Base-by-base conservation (phyloP, 2,329 filamentous ascomycete genomes). In the Pyrenochaeta sp. region DNA sequence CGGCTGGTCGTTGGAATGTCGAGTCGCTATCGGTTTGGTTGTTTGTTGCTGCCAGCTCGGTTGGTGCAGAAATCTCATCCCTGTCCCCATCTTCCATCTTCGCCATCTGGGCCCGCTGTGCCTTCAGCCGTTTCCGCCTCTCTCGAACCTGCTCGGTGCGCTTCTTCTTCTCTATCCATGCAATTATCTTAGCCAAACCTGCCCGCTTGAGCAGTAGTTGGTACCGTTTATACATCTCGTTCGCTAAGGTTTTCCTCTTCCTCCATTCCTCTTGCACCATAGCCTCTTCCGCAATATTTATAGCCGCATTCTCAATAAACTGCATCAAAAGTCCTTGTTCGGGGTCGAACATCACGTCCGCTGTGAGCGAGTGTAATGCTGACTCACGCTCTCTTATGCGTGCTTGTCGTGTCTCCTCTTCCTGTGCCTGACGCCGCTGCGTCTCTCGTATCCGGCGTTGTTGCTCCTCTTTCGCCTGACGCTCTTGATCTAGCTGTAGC, bases 291-390 rank as follows among this genome's bases (percentile, higher is more conserved):
- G 79, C 73, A 10, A 78, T 68, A 10, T 72, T 68, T 4, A 68
- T 64, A 25, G 78, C 69, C 46, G 68, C 65, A 45, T 77, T 78
- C 43, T 82, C 79, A 27, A 83, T 64, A 54, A 77, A 83, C 54
- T 83, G 81, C 53, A 78, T 70, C 36, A 83, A 62, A 22, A 82
- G 67, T n/a, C 81, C 81, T 1, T 72, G 64, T n/a, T 68, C 65
- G 0, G 71, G 67, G 30, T 78, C 72, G 1, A 77, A 64, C n/a
- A 80, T 71, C 15, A 82, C 48, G 43, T 76, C 74, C 5, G 66
- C 59, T 4, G 80, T 75, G n/a, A 82, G 65, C 9, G 67, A 52
- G 45, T 72, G 67, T 15, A 74, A 71, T 50, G 74, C 68, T 12
- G 48, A 47, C 24, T 67, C 65, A 30, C 61, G 65, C 22, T 62